phyloP scores from a whole-genome alignment of 768 basidiomycete genomes.

The Hirschioporus abietinus region DNA sequence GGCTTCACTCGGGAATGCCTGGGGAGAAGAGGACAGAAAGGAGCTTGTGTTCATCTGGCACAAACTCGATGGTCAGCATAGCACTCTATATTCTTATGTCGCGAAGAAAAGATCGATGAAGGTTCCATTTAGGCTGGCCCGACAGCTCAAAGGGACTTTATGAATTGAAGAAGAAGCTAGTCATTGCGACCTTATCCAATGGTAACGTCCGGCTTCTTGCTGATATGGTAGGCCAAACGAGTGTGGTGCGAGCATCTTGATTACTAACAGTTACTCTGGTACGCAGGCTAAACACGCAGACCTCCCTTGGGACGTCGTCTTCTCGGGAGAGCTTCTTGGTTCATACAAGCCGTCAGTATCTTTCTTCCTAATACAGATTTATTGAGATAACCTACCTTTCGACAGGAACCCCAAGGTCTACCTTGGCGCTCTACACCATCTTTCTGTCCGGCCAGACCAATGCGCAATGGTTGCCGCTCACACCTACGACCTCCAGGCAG shows the following conservation, averaged over 20 bases:
- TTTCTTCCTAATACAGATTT: neutral
- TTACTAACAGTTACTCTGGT: neutral
- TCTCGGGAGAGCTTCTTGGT: slow-evolving; percentile 55
- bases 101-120: neutral
- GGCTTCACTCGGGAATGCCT: slow-evolving; percentile 39
- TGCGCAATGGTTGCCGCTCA: slow-evolving; percentile 67
- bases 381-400: neutral
- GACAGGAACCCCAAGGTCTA: slow-evolving; percentile 49
- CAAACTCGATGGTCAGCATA: slow-evolving; percentile 41
- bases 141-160: slow-evolving; percentile 46
- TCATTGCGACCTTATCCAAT: slow-evolving; percentile 56
- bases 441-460: slow-evolving; percentile 41
- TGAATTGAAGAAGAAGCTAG: slow-evolving; percentile 42
- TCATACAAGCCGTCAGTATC: slow-evolving; percentile 58
- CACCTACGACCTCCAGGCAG: slow-evolving; percentile 49
- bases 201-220: slow-evolving; percentile 56
- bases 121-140: slow-evolving; percentile 42
- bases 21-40: slow-evolving; percentile 38
- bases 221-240: slow-evolving; percentile 42
- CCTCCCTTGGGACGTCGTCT: slow-evolving; percentile 59
- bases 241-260: neutral
- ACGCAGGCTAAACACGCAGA: slow-evolving; percentile 53
- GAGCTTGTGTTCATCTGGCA: slow-evolving; percentile 56
- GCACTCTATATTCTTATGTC: neutral
- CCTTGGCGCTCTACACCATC: slow-evolving; percentile 40